Evolutionary conservation across 345 rosid species (phyloP), one percentile per base, ranked within the genome.

Genomic region (Firmiana major): DNA sequence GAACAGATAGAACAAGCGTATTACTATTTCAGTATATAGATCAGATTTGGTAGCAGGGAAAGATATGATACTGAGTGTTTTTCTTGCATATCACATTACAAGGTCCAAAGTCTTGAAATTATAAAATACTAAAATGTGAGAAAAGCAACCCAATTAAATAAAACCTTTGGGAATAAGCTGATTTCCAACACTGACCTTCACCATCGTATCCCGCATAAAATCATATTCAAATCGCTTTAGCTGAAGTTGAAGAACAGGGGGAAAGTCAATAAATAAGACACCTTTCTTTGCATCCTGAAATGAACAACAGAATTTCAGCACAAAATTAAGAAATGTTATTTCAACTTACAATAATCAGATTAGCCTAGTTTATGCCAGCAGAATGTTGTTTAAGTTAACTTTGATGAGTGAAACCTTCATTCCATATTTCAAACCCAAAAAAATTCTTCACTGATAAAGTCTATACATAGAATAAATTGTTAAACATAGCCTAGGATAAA

Each of bases 191-290:
- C 92, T 65, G 74, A 95, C 99, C 99, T 95, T 95, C 72, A 95
- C 99, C 99, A 95, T 95, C 3, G 92, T 83, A 78, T 95, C 98
- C 71, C 98, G 93, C 92, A 90, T 90, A 84, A 92, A 95, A 85
- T 95, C 99, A 85, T 95, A 95, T 80, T 95, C 99, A 82, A 95
- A 95, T 75, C 99, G 91, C 88, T 93, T 95, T 49, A 95, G 83
- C 79, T 95, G 99, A 73, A 95, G 97, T 82, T 95, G 99, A 84
- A 95, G 98, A 55, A 95, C 99, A 49, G 99, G 98, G 16, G 99
- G 99, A 40, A 95, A 95, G 79, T 95, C 99, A 24, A 90, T 92
- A 78, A 95, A 95, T 59, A 93, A 74, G 70, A 95, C 98, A 73
- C 99, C 99, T 87, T 95, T 95, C 87, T 85, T 93, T 19, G 99